phyloP scores from a whole-genome alignment of 495 filamentous ascomycete species.

The Parmelia sp. region DNA sequence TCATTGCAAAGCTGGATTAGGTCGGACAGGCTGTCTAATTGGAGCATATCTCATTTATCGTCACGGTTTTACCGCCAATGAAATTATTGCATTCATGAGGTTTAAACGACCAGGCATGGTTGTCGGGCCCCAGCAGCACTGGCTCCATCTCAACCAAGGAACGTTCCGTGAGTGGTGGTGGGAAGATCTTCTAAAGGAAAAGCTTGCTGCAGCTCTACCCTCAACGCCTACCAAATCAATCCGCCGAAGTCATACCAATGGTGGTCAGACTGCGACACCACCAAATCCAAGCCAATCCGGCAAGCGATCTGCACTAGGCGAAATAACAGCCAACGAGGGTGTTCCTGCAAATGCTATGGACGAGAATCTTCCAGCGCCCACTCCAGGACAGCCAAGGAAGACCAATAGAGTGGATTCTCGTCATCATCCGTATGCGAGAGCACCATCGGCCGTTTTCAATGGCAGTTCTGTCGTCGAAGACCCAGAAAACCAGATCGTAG shows the following conservation, averaged over 20 bases:
- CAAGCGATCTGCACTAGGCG: conserved; percentile 76
- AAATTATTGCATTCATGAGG: conserved; percentile 97
- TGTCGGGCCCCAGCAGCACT: conserved; percentile 98
- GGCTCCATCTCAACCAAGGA: conserved; percentile 95
- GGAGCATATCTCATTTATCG: conserved; percentile 97
- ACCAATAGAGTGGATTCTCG: conserved; percentile 57
- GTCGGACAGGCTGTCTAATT: conserved; percentile 93
- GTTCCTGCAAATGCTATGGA: conserved; percentile 41
- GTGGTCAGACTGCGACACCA: conserved; percentile 70
- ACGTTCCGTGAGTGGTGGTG: conserved; percentile 98
- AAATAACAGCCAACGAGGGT: conserved; percentile 72
- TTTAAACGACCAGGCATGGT: conserved; percentile 99
- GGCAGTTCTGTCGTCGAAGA: conserved; percentile 34
- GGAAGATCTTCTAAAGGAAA: conserved; percentile 74
- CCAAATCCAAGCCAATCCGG: conserved; percentile 62
- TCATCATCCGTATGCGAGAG: conserved; percentile 49
- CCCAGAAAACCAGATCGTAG: conserved; percentile 38
- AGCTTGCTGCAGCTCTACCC: conserved; percentile 56
- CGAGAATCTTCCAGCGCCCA: conserved; percentile 87
- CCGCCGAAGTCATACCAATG: conserved; percentile 32
- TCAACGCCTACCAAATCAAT: conserved; percentile 70
- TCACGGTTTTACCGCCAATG: conserved; percentile 96
- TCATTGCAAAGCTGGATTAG: conserved; percentile 95
- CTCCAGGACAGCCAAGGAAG: conserved; percentile 93
- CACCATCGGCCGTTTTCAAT: conserved; percentile 33